A percentile compares a stretch with the other conserved stretches of the same genome.
Conservation (phyloP, 106 monocot species). For the Dioscorea alata region DNA sequence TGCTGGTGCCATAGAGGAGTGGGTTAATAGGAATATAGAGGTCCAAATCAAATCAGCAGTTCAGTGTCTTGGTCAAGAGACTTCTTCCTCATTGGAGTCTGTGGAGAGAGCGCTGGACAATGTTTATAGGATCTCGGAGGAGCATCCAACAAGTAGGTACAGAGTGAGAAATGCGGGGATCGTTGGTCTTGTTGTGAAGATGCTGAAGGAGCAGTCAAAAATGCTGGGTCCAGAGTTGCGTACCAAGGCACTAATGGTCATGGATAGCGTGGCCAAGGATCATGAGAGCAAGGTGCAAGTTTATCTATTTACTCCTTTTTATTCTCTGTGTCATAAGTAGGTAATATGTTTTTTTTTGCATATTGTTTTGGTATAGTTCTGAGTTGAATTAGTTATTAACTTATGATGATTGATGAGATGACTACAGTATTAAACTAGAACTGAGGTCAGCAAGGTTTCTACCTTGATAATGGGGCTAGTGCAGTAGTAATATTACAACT, state of each 20-base stretch:
- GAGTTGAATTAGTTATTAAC: no score
- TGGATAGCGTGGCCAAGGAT: slow-evolving; percentile 44
- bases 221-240: slow-evolving; percentile 26
- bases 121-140: slow-evolving; percentile 43
- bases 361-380: no score
- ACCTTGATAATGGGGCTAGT: no score
- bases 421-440: no score
- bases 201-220: slow-evolving; percentile 27
- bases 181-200: slow-evolving; percentile 24
- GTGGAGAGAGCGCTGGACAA: slow-evolving; percentile 19
- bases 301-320: background rate
- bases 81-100: slow-evolving; percentile 8
- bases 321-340: no score
- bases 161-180: slow-evolving; percentile 48
- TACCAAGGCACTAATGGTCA: slow-evolving; percentile 32
- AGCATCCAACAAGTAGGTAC: slow-evolving; percentile 30
- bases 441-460: no score
- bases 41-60: slow-evolving; percentile 33
- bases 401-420: no score
- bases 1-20: slow-evolving; percentile 61
- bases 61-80: slow-evolving; percentile 19
- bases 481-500: no score
- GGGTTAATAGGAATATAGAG: slow-evolving; percentile 53
- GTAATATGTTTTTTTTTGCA: no score
- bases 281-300: slow-evolving; percentile 42